These are phyloP conservation scores for Mycena crocata DNA, from an alignment of 768 basidiomycete genomes.

Conservation along the genomic window DNA sequence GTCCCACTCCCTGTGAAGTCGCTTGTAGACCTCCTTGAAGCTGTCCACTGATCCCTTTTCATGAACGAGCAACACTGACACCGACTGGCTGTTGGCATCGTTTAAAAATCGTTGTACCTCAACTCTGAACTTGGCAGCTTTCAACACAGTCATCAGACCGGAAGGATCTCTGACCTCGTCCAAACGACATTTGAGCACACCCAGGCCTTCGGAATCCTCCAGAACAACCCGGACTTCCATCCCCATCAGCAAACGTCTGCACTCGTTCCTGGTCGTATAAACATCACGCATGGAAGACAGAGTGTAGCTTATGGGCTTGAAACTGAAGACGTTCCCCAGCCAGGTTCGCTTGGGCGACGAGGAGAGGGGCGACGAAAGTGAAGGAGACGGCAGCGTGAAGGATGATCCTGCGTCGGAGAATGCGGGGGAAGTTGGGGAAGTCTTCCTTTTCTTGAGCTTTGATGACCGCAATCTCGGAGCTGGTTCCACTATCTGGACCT, in stretches of 20 bases:
- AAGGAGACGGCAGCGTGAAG: conserved; percentile 48
- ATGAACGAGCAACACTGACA: conserved; percentile 74
- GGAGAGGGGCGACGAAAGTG: conserved; percentile 56
- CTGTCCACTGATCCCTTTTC: conserved; percentile 90
- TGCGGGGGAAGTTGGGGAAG: conserved; percentile 51
- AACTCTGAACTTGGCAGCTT: conserved; percentile 85
- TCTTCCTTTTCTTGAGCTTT: conserved; percentile 51
- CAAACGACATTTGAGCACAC: conserved; percentile 81
- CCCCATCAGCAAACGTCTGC: conserved; percentile 75
- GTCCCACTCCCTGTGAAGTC: conserved; percentile 78
- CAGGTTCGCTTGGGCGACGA: conserved; percentile 74
- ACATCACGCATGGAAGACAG: conserved; percentile 71
- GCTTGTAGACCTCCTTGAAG: conserved; percentile 79
- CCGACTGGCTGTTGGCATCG: conserved; percentile 57
- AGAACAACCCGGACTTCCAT: conserved; percentile 78
- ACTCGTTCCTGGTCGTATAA: conserved; percentile 77
- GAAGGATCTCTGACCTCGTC: conserved; percentile 72
- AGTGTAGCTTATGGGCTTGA: conserved; percentile 72
- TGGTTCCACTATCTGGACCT: conserved; percentile 68
- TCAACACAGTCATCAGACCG: conserved; percentile 65
- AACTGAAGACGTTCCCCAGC: conserved; percentile 91
- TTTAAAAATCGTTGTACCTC: conserved; percentile 67
- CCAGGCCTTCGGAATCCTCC: conserved; percentile 70
- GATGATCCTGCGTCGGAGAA: conserved; percentile 59
- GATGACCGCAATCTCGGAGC: conserved; percentile 37